Evolutionary conservation across 441 rosid species (phyloP).

Genomic region (Gossypium trilobum): DNA sequence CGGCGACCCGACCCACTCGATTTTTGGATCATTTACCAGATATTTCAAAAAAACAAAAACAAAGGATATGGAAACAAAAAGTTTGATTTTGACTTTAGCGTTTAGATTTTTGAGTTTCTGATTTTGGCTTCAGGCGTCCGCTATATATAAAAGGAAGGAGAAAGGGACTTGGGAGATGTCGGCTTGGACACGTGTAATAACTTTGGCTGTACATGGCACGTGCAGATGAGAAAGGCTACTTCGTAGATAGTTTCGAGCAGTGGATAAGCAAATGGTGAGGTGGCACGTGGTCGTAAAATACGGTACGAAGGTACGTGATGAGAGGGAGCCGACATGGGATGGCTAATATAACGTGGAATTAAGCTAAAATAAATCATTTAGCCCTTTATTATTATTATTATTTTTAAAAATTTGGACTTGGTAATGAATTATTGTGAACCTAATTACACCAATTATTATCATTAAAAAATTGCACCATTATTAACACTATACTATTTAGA

Average conservation of each 20-base stretch:
- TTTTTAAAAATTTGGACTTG: too few relatives aligned
- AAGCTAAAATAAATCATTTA: background rate
- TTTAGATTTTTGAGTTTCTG: slow-evolving; percentile 14
- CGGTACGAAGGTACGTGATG: slow-evolving; percentile 28
- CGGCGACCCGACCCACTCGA: slow-evolving; percentile 40
- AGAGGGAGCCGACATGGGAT: slow-evolving; percentile 30
- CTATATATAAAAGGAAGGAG: slow-evolving; percentile 5
- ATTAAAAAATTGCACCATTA: too few relatives aligned
- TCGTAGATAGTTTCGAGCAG: slow-evolving; percentile 18
- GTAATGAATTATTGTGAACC: too few relatives aligned
- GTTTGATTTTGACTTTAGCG: slow-evolving; percentile 16
- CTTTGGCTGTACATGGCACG: slow-evolving; percentile 6
- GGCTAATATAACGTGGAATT: background rate
- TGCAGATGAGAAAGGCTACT: slow-evolving; percentile 19
- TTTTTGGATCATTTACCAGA: slow-evolving; percentile 32
- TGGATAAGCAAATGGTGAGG: background rate
- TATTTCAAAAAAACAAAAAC: background rate
- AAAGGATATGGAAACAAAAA: slow-evolving; percentile 2
- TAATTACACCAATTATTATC: too few relatives aligned
- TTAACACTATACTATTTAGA: too few relatives aligned
- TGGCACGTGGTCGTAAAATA: slow-evolving; percentile 28
- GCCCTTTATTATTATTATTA: background rate
- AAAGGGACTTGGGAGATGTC: background rate
- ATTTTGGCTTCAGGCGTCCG: background rate
- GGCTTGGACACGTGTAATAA: slow-evolving; percentile 27